phyloP scores from a whole-genome alignment of 2,329 filamentous ascomycete genomes.

The Calonectria leucothoes region DNA sequence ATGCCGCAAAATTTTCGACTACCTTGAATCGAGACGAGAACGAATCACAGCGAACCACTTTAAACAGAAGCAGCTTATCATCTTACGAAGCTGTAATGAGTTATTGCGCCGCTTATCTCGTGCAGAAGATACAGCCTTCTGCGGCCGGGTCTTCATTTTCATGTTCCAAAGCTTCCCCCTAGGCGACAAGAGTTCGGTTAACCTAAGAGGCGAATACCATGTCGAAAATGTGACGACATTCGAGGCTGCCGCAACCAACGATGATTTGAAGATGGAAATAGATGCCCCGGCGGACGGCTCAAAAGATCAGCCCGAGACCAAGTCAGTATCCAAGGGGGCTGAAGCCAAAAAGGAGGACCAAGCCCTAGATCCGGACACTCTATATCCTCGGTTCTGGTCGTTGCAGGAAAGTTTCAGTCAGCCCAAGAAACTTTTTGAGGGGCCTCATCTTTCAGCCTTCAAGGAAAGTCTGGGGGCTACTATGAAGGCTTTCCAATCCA shows the following conservation, averaged over 20 bases:
- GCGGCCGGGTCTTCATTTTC: conserved; percentile 97
- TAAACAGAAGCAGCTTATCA: conserved; percentile 86
- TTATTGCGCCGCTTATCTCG: conserved; percentile 92
- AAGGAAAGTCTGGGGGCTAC: conserved; percentile 79
- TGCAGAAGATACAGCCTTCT: conserved; percentile 97
- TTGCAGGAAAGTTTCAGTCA: conserved; percentile 93
- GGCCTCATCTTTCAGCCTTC: conserved; percentile 81
- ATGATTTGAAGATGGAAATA: conserved; percentile 69
- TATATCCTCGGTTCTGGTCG: conserved; percentile 96
- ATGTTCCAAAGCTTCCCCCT: conserved; percentile 98
- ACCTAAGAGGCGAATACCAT: conserved; percentile 95
- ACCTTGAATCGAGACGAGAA: conserved; percentile 92
- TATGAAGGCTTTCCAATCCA: conserved; percentile 65
- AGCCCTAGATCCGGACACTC: conserved; percentile 72
- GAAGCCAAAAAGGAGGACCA: conserved; percentile 60
- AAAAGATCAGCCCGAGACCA: conserved; percentile 47
- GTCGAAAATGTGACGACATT: conserved; percentile 94
- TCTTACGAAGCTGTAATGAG: conserved; percentile 95
- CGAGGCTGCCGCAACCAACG: conserved; percentile 56
- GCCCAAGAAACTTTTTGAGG: conserved; percentile 83
- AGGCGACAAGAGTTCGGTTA: conserved; percentile 97
- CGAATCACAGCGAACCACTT: conserved; percentile 85
- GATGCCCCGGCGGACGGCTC: conserved; percentile 61
- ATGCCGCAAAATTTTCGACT: conserved; percentile 93
- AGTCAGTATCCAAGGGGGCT: conserved; percentile 53